These are phyloP conservation scores for Tarenaya hassleriana DNA, from an alignment of 345 rosid genomes.

Conservation along the genomic window DNA sequence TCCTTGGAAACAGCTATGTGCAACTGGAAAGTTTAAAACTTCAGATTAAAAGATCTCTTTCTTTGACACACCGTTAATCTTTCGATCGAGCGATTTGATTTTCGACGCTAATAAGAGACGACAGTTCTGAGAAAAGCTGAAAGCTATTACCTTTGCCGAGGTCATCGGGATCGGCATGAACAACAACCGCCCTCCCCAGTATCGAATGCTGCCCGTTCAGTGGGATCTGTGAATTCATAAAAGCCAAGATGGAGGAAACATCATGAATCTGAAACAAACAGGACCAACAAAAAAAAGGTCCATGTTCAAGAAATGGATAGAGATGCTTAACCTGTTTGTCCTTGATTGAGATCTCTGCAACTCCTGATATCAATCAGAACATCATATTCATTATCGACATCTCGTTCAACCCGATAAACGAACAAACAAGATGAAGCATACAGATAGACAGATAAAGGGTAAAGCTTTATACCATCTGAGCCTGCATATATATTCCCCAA, in stretches of 20 bases:
- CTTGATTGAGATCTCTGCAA: slow-evolving; percentile 70
- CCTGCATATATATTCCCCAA: slow-evolving; percentile 83
- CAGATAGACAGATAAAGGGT: neutral
- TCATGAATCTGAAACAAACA: too few relatives aligned
- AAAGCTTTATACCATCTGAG: slow-evolving; percentile 50
- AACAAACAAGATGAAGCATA: neutral
- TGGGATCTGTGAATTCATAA: slow-evolving; percentile 55
- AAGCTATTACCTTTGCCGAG: slow-evolving; percentile 65
- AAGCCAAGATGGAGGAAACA: neutral
- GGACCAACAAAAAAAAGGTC: neutral
- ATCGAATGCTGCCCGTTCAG: slow-evolving; percentile 71
- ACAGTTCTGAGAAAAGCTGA: too few relatives aligned
- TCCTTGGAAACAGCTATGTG: too few relatives aligned
- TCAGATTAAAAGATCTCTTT: too few relatives aligned
- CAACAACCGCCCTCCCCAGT: slow-evolving; percentile 86
- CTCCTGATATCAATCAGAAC: too few relatives aligned
- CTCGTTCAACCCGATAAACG: too few relatives aligned
- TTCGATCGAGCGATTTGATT: too few relatives aligned
- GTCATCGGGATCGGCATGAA: slow-evolving; percentile 89
- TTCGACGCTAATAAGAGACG: neutral
- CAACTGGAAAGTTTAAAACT: too few relatives aligned
- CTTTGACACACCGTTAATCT: too few relatives aligned
- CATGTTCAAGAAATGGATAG: neutral
- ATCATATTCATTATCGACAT: too few relatives aligned
- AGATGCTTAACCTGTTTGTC: slow-evolving; percentile 48